Base-by-base conservation (phyloP, 768 basidiomycete species). In the Hygrophorus pudorinus region DNA sequence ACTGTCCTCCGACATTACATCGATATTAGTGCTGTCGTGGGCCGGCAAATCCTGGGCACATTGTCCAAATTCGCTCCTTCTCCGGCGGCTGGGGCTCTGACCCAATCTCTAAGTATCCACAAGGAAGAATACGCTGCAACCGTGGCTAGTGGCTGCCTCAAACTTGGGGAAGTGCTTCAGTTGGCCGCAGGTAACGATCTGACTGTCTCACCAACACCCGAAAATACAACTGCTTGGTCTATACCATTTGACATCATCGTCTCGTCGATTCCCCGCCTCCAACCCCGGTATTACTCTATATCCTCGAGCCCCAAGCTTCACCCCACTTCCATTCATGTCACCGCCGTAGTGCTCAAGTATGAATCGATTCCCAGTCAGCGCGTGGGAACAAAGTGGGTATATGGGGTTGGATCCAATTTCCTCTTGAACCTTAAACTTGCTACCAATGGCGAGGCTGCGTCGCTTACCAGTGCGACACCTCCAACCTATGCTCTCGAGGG, bases 191-290 rank as follows among this genome's bases (percentile, higher is more conserved):
- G 87, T 27, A 84, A 96, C 53, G 76, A 86, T 49, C 63, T 84
- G 41, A 64, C 59, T 18, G 67, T 61, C 21, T 51, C 38, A 9
- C 84, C 79, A n/a, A 81, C 71, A 11, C 61, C 70, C n/a, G 74
- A 75, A 52, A 89, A 86, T 59, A 88, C 86, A 43, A 85, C 88
- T 0, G 56, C 73, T 16, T 98, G 94, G 96, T 53, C 72, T 8
- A 94, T 98, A 53, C 94, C 96, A 39, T 96, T 99, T 62, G 96
- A 99, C 60, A 85, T 93, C 60, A 82, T 99, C 52, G 81, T 99
- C 43, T 97, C 93, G 5, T 81, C 85, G 41, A 82, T 94, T 47
- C 79, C 90, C 31, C 90, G 96, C 51, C 76, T 99, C 14, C 94
- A 98, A 60, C 92, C 96, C 28, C 85, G 96, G 45, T 99, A 87